Evolutionary conservation across 208 protist genomes (phyloP).

Genomic region (Sergeia podlipaevii): DNA sequence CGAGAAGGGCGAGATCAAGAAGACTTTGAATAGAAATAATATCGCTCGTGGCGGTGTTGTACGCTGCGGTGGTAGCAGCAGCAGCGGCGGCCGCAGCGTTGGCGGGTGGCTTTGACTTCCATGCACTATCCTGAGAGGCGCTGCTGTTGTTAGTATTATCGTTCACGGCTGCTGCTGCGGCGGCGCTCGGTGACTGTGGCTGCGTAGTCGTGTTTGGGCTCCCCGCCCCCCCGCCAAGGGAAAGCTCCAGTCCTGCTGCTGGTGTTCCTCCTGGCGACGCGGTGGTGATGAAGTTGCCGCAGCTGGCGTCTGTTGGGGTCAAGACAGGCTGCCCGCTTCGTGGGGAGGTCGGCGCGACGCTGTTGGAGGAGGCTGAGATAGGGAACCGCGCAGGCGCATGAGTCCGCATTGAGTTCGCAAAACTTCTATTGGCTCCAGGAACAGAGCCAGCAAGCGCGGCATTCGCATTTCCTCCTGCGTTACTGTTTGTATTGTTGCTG

Average conservation of each 20-base stretch:
- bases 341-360: no score
- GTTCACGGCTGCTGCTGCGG: no score
- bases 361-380: neutral
- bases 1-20: constrained; percentile 78
- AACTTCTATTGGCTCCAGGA: neutral
- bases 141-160: neutral
- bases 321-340: no score
- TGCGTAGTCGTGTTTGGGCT: no score
- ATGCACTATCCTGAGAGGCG: neutral
- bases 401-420: neutral
- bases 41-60: constrained; percentile 15
- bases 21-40: constrained; percentile 72
- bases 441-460: neutral
- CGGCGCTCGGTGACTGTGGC: no score
- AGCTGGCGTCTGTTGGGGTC: no score
- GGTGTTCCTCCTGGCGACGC: no score
- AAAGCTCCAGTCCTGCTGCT: no score
- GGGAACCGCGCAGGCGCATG: neutral
- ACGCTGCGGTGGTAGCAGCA: neutral
- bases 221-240: no score
- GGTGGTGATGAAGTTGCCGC: no score
- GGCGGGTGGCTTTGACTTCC: neutral
- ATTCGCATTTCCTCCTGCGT: neutral
- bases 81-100: neutral
- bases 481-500: neutral